Percentiles rank a stretch among this genome's conserved stretches.
These are phyloP conservation scores for Yarrowia deformans DNA, from an alignment of 805 yeast genomes.

Conservation along the genomic window DNA sequence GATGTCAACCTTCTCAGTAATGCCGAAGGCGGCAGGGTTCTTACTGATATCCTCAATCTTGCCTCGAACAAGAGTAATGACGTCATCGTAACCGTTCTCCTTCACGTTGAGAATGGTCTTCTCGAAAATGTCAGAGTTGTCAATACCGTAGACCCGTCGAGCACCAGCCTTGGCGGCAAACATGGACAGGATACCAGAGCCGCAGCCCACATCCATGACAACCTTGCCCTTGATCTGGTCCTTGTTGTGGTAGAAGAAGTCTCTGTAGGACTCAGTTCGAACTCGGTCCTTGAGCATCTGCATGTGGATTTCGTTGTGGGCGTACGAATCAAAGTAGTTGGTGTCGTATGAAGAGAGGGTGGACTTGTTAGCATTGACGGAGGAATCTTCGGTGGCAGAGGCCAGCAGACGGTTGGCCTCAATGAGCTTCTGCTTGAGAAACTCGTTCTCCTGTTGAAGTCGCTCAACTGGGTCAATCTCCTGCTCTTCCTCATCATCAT, in stretches of 20 bases:
- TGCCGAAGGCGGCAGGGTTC: constrained; percentile 62
- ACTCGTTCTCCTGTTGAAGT: constrained; percentile 26
- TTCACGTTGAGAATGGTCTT: constrained; percentile 91
- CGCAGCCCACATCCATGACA: constrained; percentile 98
- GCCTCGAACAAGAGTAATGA: constrained; percentile 87
- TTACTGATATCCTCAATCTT: constrained; percentile 84
- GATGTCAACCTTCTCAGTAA: constrained; percentile 84
- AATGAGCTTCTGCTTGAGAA: constrained; percentile 31
- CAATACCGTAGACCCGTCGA: constrained; percentile 95
- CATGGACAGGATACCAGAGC: constrained; percentile 97
- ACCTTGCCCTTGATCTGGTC: constrained; percentile 89
- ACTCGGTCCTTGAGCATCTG: constrained; percentile 97
- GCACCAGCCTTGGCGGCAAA: constrained; percentile 99
- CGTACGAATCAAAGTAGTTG: constrained; percentile 93
- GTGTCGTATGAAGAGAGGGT: constrained; percentile 60
- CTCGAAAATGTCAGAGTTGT: constrained; percentile 93
- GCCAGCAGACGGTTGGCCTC: constrained; percentile 27
- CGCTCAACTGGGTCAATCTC: constrained; percentile 14
- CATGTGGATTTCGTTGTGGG: constrained; percentile 96
- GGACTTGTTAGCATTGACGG: constrained; percentile 18
- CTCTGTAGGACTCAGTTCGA: constrained; percentile 89
- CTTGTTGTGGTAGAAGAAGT: constrained; percentile 89
- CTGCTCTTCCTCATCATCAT: constrained; percentile 47
- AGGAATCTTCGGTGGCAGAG: constrained; percentile 19
- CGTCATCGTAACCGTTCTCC: constrained; percentile 82